Base-by-base conservation (phyloP, 192 early-diverging fungal genomes). In the Coemansia sp. region DNA sequence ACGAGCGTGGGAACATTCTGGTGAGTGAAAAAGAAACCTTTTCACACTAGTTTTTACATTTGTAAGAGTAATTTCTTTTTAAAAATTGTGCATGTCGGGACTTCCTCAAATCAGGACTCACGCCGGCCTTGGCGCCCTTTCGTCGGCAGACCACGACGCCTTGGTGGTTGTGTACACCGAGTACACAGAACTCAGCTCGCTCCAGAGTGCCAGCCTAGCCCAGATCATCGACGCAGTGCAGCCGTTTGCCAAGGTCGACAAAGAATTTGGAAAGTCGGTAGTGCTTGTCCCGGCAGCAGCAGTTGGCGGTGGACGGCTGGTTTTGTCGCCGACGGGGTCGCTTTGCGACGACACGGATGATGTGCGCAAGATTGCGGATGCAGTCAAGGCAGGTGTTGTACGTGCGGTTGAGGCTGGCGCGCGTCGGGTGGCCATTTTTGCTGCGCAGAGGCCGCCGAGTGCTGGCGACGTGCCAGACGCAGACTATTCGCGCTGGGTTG, bases 301-400 rank as follows among this genome's bases (percentile, higher is more conserved):
- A n/a, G 87, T 83, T 12, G 86, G 86, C 26, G 86, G 86, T 40
- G 75, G 80, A 4, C 84, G 90, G 24, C 63, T 91, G 22, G 76
- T 94, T 14, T 62, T 91, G n/a, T 85, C 85, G 6, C 91, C 92
- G n/a, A 90, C 85, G 26, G 91, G 88, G 24, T 83, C 86, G 11
- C 63, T 91, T 5, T 60, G 72, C 54, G 84, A 84, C 55, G 92
- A 94, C 68, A 84, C 87, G 22, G 92, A 94, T 66, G 92, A 94
- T 74, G 89, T 89, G 40, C 84, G 92, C 65, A 86, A 88, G 58
- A 87, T 87, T 54, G 58, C 66, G 39, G 89, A 90, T 58, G 85
- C 85, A 10, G 86, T 88, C 61, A 84, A 84, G 65, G 69, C 77
- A n/a, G 92, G 86, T 9, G 76, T 89, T 37, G 78, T 82, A 46